These are phyloP conservation scores for Lasiodiplodia theobromae DNA, from an alignment of 2,329 filamentous ascomycete species.

Conservation along the genomic window DNA sequence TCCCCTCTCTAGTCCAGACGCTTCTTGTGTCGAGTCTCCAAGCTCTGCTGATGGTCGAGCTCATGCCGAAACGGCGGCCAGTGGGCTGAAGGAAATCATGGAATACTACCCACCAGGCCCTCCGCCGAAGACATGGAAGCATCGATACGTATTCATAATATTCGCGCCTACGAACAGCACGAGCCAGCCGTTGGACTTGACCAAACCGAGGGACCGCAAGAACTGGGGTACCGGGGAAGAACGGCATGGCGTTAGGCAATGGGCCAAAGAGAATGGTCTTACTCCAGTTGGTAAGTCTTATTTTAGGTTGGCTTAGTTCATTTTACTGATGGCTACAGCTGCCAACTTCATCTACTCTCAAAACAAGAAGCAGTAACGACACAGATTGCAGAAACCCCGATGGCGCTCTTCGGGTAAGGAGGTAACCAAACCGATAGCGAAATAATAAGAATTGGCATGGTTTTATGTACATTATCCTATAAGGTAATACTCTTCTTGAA, in stretches of 20 bases:
- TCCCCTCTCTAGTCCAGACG: constrained; percentile 33
- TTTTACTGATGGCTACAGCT: constrained; percentile 34
- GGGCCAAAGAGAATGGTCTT: constrained; percentile 58
- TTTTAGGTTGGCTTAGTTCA: background rate
- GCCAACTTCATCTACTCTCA: constrained; percentile 57
- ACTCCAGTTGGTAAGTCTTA: constrained; percentile 52
- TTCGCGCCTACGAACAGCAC: constrained; percentile 56
- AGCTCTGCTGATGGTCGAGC: background rate
- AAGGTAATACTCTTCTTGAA: too few relatives aligned
- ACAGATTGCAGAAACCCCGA: background rate
- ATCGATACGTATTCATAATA: constrained; percentile 64
- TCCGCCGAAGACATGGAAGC: constrained; percentile 62
- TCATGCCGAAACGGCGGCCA: background rate
- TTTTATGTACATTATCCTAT: too few relatives aligned
- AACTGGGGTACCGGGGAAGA: constrained; percentile 63
- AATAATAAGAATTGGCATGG: too few relatives aligned
- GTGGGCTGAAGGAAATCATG: constrained; percentile 49
- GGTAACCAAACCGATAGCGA: background rate
- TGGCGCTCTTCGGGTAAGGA: background rate
- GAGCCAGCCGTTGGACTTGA: constrained; percentile 50
- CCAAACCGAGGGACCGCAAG: constrained; percentile 56
- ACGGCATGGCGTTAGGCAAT: constrained; percentile 59
- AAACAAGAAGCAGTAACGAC: constrained; percentile 55
- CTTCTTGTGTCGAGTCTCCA: constrained; percentile 7
- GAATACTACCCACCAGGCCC: constrained; percentile 62